Base-by-base conservation (phyloP, 768 basidiomycete genomes). In the Royoungia palumana region DNA sequence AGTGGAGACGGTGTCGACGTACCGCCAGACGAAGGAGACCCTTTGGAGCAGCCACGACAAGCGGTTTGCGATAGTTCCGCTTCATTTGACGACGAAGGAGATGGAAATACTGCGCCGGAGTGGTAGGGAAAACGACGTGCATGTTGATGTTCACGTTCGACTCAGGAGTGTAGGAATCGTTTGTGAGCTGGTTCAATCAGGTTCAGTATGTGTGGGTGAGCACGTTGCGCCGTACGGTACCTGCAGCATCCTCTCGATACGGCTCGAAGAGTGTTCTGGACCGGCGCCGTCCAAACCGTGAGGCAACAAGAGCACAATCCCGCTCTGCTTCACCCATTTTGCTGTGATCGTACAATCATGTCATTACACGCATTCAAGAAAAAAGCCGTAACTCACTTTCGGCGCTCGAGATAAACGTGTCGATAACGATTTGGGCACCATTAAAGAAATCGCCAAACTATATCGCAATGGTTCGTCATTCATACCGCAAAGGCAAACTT, bases 391-490 rank as follows among this genome's bases (percentile, higher is more conserved):
- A 68, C 85, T 49, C 57, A 91, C 92, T 85, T 70, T 94, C 89
- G 16, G 85, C 76, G 3, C 90, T 92, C 2, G 87, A 76, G 30
- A 96, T 74, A 63, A 89, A 95, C 0, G 90, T 92, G 61, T 96
- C 93, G 52, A 95, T 89, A 44, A 92, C 85, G 48, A 93, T 77
- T 78, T 88, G 59, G 32, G 90, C 89, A 2, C 91, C 91, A 59
- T 96, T 94, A 72, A 89, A 88, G 69, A 96, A 96, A 62, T 94
- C 93, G 19, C 92, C 92, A 55, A 94, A 94, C 81, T 87, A 54
- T 4, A 19, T 22, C 36, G 30, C 41, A 6, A 9, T 2, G 3
- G 30, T 53, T 46, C 28, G 17, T 34, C 19, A 22, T 25, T n/a
- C 35, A 17, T 16, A 35, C 19, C 35, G 20, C n/a, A 34, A 44